Evolutionary conservation across 176 grass and related monocot species (phyloP).

Genomic region (Alloteropsis semialata): DNA sequence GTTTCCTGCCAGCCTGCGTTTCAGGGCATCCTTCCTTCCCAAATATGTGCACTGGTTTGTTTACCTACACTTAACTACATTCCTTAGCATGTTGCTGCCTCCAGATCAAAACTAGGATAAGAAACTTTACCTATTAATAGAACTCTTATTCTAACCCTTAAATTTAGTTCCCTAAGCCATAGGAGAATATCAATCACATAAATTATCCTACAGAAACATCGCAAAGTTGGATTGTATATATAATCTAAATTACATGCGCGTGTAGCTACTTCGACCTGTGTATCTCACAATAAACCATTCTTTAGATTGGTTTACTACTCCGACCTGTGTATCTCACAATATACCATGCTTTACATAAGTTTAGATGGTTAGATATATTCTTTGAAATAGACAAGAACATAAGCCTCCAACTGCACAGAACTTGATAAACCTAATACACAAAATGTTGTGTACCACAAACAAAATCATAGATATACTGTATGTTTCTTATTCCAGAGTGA

Average conservation of each 20-base stretch:
- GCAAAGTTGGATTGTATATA: not conserved
- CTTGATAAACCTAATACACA: constrained; percentile 1
- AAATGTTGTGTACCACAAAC: not conserved
- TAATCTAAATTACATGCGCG: not conserved
- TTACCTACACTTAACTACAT: not conserved
- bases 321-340: not conserved
- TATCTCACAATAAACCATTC: not conserved
- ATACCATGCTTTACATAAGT: not conserved
- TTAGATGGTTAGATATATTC: constrained; percentile 1
- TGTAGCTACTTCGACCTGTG: not conserved
- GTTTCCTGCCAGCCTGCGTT: not conserved
- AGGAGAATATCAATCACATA: not conserved
- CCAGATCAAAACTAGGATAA: not conserved
- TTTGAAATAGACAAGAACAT: not conserved
- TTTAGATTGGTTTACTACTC: too few relatives aligned
- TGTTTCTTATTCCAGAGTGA: constrained; percentile 17
- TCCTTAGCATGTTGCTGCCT: not conserved
- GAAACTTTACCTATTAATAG: not conserved
- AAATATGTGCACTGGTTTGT: constrained; percentile 5
- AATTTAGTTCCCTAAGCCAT: not conserved
- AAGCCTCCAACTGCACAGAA: not conserved
- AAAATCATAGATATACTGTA: constrained; percentile 1
- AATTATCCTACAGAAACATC: not conserved
- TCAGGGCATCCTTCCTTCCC: not conserved
- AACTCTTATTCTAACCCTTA: too few relatives aligned